A percentile compares a stretch with the other conserved stretches of the same genome.
These are phyloP conservation scores for Xylariales sp. DNA, from an alignment of 2,329 filamentous ascomycete species.

Conservation along the genomic window DNA sequence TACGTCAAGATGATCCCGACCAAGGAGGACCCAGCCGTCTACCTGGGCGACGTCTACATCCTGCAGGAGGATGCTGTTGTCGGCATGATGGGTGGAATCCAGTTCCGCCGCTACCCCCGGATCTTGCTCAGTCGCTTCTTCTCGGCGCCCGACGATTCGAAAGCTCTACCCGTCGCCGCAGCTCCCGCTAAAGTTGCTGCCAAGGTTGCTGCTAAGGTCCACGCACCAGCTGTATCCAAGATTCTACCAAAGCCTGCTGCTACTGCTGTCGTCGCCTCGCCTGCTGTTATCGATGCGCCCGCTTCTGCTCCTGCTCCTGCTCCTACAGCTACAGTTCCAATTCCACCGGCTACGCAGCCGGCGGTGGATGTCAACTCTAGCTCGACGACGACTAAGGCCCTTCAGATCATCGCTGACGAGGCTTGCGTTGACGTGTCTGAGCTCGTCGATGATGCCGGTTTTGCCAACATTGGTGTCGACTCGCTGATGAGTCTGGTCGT, in stretches of 20 bases:
- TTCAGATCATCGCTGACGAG: conserved; percentile 45
- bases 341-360: background rate
- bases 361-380: conserved; percentile 12
- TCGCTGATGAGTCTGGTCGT: conserved; percentile 31
- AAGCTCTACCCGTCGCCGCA: background rate
- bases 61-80: conserved; percentile 28
- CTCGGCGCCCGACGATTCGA: conserved; percentile 24
- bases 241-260: background rate
- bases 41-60: conserved; percentile 31
- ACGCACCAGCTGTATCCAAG: too few relatives aligned
- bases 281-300: background rate
- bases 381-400: conserved; percentile 20
- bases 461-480: conserved; percentile 33
- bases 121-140: conserved; percentile 35
- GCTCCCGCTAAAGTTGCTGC: background rate
- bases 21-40: conserved; percentile 21
- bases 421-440: conserved; percentile 52
- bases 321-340: background rate
- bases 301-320: background rate
- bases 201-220: too few relatives aligned
- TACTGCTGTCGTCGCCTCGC: background rate
- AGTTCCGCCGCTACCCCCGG: conserved; percentile 33
- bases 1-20: conserved; percentile 35
- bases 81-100: conserved; percentile 27
- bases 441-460: conserved; percentile 27